These are phyloP conservation scores for Colletotrichum liriopes DNA, from an alignment of 2,329 filamentous ascomycete species.

Conservation along the genomic window DNA sequence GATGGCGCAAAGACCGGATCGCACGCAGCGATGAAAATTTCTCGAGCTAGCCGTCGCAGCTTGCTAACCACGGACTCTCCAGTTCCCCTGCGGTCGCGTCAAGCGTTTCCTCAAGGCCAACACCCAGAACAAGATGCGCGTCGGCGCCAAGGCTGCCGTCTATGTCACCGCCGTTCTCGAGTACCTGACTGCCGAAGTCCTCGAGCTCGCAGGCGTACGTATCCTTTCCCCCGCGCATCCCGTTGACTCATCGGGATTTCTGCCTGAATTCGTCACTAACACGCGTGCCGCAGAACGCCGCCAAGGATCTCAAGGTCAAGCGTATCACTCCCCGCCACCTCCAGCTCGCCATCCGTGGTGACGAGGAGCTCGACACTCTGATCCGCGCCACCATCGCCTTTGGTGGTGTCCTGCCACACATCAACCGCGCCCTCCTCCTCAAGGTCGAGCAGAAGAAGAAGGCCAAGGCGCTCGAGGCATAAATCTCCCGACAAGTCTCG, in stretches of 20 bases:
- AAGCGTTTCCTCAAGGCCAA: constrained; percentile 99
- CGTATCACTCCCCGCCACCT: constrained; percentile 98
- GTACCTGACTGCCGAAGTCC: constrained; percentile 97
- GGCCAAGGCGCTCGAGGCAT: constrained; percentile 63
- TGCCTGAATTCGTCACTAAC: constrained; percentile 32
- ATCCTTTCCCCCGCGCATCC: constrained; percentile 19
- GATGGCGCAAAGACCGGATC: constrained; percentile 27
- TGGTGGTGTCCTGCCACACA: constrained; percentile 97
- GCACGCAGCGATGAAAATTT: constrained; percentile 30
- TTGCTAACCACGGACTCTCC: constrained; percentile 40
- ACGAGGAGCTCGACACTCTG: constrained; percentile 97
- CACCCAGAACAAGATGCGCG: constrained; percentile 99
- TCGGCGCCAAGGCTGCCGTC: constrained; percentile 97
- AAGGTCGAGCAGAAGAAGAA: constrained; percentile 99
- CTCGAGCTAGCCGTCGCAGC: not conserved
- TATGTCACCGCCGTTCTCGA: constrained; percentile 98
- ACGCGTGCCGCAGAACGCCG: constrained; percentile 78
- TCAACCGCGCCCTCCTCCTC: constrained; percentile 95
- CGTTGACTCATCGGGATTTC: constrained; percentile 29
- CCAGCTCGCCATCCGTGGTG: constrained; percentile 97
- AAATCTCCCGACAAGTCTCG: constrained; percentile 16
- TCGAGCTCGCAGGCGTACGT: constrained; percentile 92
- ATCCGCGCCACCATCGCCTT: constrained; percentile 98
- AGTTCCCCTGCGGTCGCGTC: constrained; percentile 99
- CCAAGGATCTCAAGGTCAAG: constrained; percentile 99